Evolutionary conservation across 306 rosid genomes (phyloP), one percentile per base, ranked within the genome.

Genomic region (Spatholobus suberectus): DNA sequence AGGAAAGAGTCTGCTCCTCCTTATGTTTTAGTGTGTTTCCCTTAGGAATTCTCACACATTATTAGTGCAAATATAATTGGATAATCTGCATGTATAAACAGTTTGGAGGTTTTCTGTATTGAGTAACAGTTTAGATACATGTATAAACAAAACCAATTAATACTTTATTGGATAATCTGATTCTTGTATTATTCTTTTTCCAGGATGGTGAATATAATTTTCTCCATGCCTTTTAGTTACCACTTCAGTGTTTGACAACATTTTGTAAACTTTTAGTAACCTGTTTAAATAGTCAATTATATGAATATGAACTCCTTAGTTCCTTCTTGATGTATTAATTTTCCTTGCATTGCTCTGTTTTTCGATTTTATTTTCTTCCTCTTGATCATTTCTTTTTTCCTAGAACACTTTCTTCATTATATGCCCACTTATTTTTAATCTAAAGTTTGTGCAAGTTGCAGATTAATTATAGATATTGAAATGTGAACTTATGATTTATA

Each of bases 181-280:
- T 62, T 40, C 26, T 21, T 43, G 51, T 14, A 18, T 20, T 77
- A 32, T 32, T 32, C n/a, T 77, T 62, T 77, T 62, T 29, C 72
- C 21, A 5, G 47, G 34, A 18, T 32, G 57, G 26, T 24, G 80
- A 43, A 41, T 59, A 27, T 76, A 61, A 59, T 58, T 59, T 76
- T 17, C 59, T 61, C 37, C 23, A 27, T 75, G 61, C 23, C 24
- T 76, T 41, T 59, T 15, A 26, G 29, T 59, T 63, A 5, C 32
- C 5, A 17, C 29, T 59, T 29, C 43, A 27, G n/a, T 9, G 71
- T 18, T 44, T 62, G 62, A 77, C 62, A 10, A 6, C 3, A 12
- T 55, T 52, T 61, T 77, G 46, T 62, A 63, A 77, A 77, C 23
- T 29, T 76, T 5, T 41, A 29, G 26, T 62, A 29, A 61, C 72